Evolutionary conservation across 345 rosid species (phyloP).

Genomic region (Euphorbia lathyris): DNA sequence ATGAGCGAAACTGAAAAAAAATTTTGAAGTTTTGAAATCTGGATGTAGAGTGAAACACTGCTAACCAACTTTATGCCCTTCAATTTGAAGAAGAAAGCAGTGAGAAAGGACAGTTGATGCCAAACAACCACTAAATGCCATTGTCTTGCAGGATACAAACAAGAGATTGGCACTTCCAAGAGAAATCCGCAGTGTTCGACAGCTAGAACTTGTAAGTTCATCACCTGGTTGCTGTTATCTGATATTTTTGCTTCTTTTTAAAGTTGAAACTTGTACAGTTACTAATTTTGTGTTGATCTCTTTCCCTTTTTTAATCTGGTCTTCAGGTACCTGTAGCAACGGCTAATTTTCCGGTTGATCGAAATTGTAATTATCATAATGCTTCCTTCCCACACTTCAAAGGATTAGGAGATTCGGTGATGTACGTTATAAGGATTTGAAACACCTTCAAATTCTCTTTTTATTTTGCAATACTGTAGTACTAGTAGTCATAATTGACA

Average conservation of each 20-base stretch:
- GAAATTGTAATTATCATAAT: slow-evolving; percentile 65
- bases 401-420: slow-evolving; percentile 77
- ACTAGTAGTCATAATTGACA: slow-evolving; percentile 13
- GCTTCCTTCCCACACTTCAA: slow-evolving; percentile 83
- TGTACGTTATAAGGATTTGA: slow-evolving; percentile 38
- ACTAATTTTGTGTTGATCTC: slow-evolving; percentile 11
- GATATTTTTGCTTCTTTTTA: not conserved
- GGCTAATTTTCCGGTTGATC: slow-evolving; percentile 74
- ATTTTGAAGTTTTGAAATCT: not conserved
- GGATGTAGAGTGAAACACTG: not conserved
- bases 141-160: slow-evolving; percentile 60
- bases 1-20: not conserved
- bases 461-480: slow-evolving; percentile 1
- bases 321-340: slow-evolving; percentile 92
- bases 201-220: slow-evolving; percentile 77
- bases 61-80: not conserved
- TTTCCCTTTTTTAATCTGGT: slow-evolving; percentile 19
- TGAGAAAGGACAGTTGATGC: not conserved
- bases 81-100: not conserved
- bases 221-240: slow-evolving; percentile 7
- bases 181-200: slow-evolving; percentile 78
- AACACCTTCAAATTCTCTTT: slow-evolving; percentile 10
- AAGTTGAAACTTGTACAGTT: not conserved
- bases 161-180: slow-evolving; percentile 68
- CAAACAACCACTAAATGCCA: slow-evolving; percentile 9